phyloP scores from a whole-genome alignment of 2,329 filamentous ascomycete species.

The Cladosporium colombiae region DNA sequence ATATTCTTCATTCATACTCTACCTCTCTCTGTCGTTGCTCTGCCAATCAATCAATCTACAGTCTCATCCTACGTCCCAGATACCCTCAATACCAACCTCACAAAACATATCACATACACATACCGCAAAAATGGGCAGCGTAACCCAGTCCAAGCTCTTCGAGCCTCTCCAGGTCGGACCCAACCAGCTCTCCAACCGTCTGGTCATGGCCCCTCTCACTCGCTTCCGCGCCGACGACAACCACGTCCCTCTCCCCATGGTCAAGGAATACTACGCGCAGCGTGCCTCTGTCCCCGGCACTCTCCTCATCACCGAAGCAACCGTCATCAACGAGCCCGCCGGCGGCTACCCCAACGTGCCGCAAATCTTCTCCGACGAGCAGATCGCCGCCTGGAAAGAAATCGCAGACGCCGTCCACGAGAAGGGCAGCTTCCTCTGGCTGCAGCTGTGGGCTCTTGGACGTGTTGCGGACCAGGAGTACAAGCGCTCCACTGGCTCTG shows the following conservation, averaged over 20 bases:
- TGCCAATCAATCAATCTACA: neutral
- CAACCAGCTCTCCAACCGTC: conserved; percentile 46
- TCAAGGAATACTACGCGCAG: conserved; percentile 40
- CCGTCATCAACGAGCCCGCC: conserved; percentile 36
- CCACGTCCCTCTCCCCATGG: conserved; percentile 28
- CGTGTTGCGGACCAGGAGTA: conserved; percentile 44
- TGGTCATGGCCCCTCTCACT: conserved; percentile 61
- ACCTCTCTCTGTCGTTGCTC: neutral
- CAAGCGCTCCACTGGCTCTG: conserved; percentile 25
- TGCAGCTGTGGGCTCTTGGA: conserved; percentile 51
- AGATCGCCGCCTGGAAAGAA: conserved; percentile 53
- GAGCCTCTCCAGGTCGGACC: conserved; percentile 47
- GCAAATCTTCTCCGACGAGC: conserved; percentile 39
- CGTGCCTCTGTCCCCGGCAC: conserved; percentile 36
- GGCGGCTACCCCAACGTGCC: conserved; percentile 34
- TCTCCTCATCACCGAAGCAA: conserved; percentile 39
- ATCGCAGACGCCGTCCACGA: conserved; percentile 54
- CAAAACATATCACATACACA: neutral
- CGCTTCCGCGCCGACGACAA: conserved; percentile 50
- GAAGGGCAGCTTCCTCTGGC: conserved; percentile 52
- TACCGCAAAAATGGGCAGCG: conserved; percentile 17
- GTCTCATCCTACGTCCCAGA: neutral
- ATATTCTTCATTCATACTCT: neutral
- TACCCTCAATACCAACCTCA: neutral
- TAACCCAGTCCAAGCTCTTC: conserved; percentile 35